These are phyloP conservation scores for Lachancea sp. DNA, from an alignment of 805 yeast species.

Conservation along the genomic window DNA sequence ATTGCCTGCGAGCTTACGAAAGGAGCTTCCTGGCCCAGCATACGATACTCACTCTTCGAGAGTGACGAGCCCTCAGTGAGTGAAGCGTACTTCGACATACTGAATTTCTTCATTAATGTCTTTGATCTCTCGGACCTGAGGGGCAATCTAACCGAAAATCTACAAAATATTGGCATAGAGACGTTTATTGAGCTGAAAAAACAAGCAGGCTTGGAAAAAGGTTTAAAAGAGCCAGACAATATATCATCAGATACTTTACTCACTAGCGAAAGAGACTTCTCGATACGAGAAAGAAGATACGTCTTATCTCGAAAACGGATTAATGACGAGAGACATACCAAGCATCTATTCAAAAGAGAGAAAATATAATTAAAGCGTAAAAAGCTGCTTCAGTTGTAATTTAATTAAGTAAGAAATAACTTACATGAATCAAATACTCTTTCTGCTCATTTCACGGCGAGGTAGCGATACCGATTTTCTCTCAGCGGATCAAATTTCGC, in stretches of 20 bases:
- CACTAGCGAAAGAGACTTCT: slow-evolving; percentile 32
- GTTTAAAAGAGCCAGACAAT: slow-evolving; percentile 25
- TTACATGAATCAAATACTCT: neutral
- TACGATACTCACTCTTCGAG: slow-evolving; percentile 23
- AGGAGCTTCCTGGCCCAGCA: slow-evolving; percentile 16
- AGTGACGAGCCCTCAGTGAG: slow-evolving; percentile 33
- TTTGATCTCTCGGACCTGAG: slow-evolving; percentile 46
- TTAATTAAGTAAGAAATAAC: slow-evolving; percentile 2
- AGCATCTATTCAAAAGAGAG: slow-evolving; percentile 3
- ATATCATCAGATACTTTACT: slow-evolving; percentile 43
- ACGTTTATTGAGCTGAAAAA: slow-evolving; percentile 40
- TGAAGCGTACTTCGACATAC: slow-evolving; percentile 49
- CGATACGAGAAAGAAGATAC: slow-evolving; percentile 45
- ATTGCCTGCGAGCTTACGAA: slow-evolving; percentile 48
- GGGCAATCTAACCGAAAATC: slow-evolving; percentile 31
- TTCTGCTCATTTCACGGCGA: slow-evolving; percentile 11
- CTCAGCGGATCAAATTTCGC: slow-evolving; percentile 59
- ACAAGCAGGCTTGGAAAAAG: slow-evolving; percentile 36
- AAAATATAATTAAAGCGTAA: neutral
- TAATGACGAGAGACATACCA: slow-evolving; percentile 5
- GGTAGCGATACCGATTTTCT: slow-evolving; percentile 49
- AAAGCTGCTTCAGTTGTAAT: neutral
- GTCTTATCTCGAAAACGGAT: slow-evolving; percentile 32
- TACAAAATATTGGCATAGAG: slow-evolving; percentile 24
- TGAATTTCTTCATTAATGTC: slow-evolving; percentile 56